A percentile compares a stretch with the other conserved stretches of the same genome.
These are phyloP conservation scores for Trypanosoma congolense DNA, from an alignment of 208 protist genomes.

Conservation along the genomic window DNA sequence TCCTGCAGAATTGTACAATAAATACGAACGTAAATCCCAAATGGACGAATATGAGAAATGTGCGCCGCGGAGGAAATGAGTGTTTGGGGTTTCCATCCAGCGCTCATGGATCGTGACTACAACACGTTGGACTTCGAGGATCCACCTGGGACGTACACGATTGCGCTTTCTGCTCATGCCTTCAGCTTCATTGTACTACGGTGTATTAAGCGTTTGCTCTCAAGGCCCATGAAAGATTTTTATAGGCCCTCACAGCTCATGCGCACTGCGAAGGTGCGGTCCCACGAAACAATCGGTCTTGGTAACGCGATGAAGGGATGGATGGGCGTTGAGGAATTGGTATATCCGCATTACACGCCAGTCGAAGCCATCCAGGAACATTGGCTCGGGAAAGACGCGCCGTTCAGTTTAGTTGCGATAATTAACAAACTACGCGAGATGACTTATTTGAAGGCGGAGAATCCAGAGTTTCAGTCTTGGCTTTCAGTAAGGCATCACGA, in stretches of 20 bases:
- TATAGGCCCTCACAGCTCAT: slow-evolving; percentile 83
- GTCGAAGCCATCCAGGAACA: slow-evolving; percentile 88
- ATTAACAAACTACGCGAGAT: slow-evolving; percentile 89
- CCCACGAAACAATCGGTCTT: slow-evolving; percentile 71
- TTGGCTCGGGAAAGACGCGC: slow-evolving; percentile 85
- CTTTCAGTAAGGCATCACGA: slow-evolving; percentile 66
- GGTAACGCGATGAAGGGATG: slow-evolving; percentile 80
- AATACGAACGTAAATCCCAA: slow-evolving; percentile 70
- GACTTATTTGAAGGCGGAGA: slow-evolving; percentile 80
- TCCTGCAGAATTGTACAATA: slow-evolving; percentile 74
- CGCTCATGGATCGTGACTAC: slow-evolving; percentile 84
- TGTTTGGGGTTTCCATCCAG: slow-evolving; percentile 83
- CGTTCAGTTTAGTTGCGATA: slow-evolving; percentile 77
- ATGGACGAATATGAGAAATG: slow-evolving; percentile 72
- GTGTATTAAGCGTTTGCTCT: slow-evolving; percentile 62
- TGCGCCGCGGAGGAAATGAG: slow-evolving; percentile 70
- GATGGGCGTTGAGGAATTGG: slow-evolving; percentile 77
- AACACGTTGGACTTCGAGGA: slow-evolving; percentile 76
- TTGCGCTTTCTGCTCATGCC: slow-evolving; percentile 75
- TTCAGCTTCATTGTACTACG: slow-evolving; percentile 73
- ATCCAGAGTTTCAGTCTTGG: slow-evolving; percentile 88
- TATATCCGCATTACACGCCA: slow-evolving; percentile 85
- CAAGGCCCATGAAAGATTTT: slow-evolving; percentile 78
- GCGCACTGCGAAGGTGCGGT: slow-evolving; percentile 65
- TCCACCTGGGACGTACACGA: slow-evolving; percentile 73